Base-by-base conservation (phyloP, 805 yeast species). In the Saturnispora serradocipensis region DNA sequence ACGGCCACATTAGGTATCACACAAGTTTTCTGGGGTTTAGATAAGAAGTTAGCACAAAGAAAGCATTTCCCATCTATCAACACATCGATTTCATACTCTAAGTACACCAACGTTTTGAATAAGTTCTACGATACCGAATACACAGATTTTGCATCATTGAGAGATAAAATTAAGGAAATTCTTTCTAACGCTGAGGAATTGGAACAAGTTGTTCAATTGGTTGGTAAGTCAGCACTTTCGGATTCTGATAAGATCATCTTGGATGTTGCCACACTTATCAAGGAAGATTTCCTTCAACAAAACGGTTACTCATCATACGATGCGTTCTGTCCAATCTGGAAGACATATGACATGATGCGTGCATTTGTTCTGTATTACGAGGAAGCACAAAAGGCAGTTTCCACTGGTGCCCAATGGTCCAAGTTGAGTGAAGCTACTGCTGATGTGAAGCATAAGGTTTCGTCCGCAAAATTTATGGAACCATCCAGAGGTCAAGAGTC, bases 21-120 rank as follows among this genome's bases (percentile, higher is more conserved):
- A n/a, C 99, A 93, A 76, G 99, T 93, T 49, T 93, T 93, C 76
- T 93, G 99, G 99, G 99, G 99, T 74, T 80, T 93, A 72, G 99
- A 93, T 75, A 93, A 93, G 75, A 93, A 91, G 72, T 80, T 93
- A 66, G 99, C 99, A 24, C 99, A 93, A 78, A 90, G 99, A 79
- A 93, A 93, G 75, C 99, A 93, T 76, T 93, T 93, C 88, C 99
- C 99, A 62, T 91, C 98, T 35, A 87, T 93, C 68, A 93, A 93
- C 74, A 93, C 99, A 13, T 79, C 95, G 10, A 90, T 88, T 25
- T 93, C 99, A 20, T 93, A 93, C 74, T 93, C 99, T 61, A 93
- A 93, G 76, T 93, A 93, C 74, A 90, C 96, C 52, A 84, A 76
- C 63, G 88, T 88, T 46, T 78, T 93, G 71, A 77, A 81, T 73